Evolutionary conservation across 306 rosid genomes (phyloP).

Genomic region (Trifolium fragiferum): DNA sequence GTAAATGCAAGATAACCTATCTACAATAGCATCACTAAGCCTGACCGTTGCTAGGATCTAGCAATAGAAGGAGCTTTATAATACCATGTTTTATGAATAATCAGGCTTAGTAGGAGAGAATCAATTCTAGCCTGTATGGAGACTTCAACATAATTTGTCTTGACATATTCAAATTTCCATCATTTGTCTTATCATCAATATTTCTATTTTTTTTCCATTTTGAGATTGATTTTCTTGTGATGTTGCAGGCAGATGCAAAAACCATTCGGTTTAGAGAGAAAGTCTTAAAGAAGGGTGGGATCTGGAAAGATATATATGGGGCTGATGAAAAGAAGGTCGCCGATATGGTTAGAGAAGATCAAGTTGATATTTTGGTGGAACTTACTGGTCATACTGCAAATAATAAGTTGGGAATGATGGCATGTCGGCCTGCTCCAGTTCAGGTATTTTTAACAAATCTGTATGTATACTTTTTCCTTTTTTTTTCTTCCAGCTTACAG

Average conservation of each 20-base stretch:
- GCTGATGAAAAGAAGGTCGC: slow-evolving; percentile 96
- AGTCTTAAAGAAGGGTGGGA: slow-evolving; percentile 83
- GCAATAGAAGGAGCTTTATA: neutral
- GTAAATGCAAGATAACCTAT: neutral
- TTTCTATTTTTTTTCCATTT: slow-evolving; percentile 5
- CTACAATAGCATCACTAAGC: neutral
- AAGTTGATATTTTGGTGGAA: slow-evolving; percentile 93
- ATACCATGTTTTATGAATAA: neutral
- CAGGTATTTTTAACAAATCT: slow-evolving; percentile 54
- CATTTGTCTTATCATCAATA: slow-evolving; percentile 24
- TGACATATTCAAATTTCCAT: slow-evolving; percentile 4
- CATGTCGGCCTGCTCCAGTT: slow-evolving; percentile 94
- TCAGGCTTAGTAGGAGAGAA: slow-evolving; percentile 17
- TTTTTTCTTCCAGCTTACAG: slow-evolving; percentile 5
- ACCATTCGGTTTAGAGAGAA: slow-evolving; percentile 86
- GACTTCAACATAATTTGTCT: slow-evolving; percentile 29
- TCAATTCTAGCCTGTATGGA: slow-evolving; percentile 4
- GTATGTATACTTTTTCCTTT: neutral
- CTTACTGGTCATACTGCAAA: slow-evolving; percentile 99
- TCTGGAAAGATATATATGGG: slow-evolving; percentile 95
- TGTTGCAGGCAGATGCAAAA: slow-evolving; percentile 91
- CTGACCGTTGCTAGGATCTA: neutral
- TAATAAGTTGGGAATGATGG: slow-evolving; percentile 97
- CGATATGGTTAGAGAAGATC: slow-evolving; percentile 83
- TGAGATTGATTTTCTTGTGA: slow-evolving; percentile 31